phyloP scores from a whole-genome alignment of 495 filamentous ascomycete species.

The Neohortaea acidophila region DNA sequence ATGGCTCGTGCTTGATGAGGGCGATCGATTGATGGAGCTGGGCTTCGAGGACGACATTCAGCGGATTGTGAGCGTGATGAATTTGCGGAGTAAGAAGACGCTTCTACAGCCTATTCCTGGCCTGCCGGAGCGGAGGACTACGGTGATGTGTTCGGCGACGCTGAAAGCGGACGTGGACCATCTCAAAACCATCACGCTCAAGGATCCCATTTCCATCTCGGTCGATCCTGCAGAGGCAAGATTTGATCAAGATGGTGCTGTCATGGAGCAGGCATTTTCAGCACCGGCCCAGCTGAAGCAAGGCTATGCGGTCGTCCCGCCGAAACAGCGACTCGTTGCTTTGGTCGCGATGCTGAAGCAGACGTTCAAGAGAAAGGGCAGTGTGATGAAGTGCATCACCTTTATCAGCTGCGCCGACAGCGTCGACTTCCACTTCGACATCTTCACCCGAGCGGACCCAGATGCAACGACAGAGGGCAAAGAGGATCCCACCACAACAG shows the following conservation, averaged over 20 bases:
- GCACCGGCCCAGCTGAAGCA: conserved; percentile 90
- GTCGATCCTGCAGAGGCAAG: conserved; percentile 40
- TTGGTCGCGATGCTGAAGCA: conserved; percentile 69
- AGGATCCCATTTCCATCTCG: conserved; percentile 79
- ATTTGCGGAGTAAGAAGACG: conserved; percentile 31
- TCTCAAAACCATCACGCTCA: conserved; percentile 83
- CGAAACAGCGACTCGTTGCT: conserved; percentile 79
- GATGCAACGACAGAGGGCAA: conserved; percentile 6
- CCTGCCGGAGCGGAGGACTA: conserved; percentile 63
- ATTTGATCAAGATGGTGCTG: conserved; percentile 28
- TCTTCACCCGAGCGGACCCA: conserved; percentile 43
- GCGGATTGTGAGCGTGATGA: conserved; percentile 65
- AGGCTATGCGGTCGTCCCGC: conserved; percentile 66
- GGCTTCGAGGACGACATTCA: conserved; percentile 78
- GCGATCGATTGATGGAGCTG: conserved; percentile 89
- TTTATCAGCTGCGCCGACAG: conserved; percentile 95
- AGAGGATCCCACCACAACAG: neutral
- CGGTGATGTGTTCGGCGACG: conserved; percentile 88
- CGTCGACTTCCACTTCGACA: conserved; percentile 87
- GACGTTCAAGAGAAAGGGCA: conserved; percentile 70
- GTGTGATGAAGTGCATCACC: conserved; percentile 85
- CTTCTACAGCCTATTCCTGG: conserved; percentile 28
- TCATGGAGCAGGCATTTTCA: conserved; percentile 47
- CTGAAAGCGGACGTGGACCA: conserved; percentile 93
- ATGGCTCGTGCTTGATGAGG: conserved; percentile 91